phyloP scores from a whole-genome alignment of 768 basidiomycete genomes.

The Lactarius evosmus region DNA sequence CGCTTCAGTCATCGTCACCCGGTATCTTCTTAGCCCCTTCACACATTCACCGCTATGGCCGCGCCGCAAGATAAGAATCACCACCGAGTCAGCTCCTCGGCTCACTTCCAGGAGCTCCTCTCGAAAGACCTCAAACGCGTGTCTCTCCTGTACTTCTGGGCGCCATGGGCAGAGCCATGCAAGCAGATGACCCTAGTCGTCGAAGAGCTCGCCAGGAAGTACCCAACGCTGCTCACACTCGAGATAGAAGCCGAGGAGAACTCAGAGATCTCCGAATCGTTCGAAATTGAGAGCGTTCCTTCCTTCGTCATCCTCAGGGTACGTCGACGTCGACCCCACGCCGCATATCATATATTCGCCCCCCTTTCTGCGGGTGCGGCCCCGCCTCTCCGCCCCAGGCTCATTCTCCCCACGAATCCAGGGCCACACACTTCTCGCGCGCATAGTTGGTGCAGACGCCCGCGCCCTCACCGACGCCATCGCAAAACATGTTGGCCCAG shows the following conservation, averaged over 20 bases:
- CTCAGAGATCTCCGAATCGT: slow-evolving; percentile 80
- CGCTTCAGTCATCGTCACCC: too few species aligned
- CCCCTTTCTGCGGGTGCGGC: neutral
- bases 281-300: slow-evolving; percentile 89
- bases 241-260: slow-evolving; percentile 80
- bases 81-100: slow-evolving; percentile 53
- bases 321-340: slow-evolving; percentile 31
- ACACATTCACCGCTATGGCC: too few species aligned
- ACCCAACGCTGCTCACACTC: slow-evolving; percentile 61
- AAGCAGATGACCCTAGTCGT: slow-evolving; percentile 83
- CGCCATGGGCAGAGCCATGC: slow-evolving; percentile 90
- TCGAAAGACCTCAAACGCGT: slow-evolving; percentile 73
- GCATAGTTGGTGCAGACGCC: slow-evolving; percentile 80
- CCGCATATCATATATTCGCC: neutral
- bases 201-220: slow-evolving; percentile 66
- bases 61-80: slow-evolving; percentile 36
- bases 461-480: slow-evolving; percentile 57
- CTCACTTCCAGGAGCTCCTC: slow-evolving; percentile 72
- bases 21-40: too few species aligned
- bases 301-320: slow-evolving; percentile 80
- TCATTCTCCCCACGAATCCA: slow-evolving; percentile 34
- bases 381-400: neutral
- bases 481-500: slow-evolving; percentile 47
- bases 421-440: slow-evolving; percentile 85
- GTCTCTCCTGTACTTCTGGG: slow-evolving; percentile 93